Conservation (phyloP, 163 green algal species). For the Scenedesmus sp. region DNA sequence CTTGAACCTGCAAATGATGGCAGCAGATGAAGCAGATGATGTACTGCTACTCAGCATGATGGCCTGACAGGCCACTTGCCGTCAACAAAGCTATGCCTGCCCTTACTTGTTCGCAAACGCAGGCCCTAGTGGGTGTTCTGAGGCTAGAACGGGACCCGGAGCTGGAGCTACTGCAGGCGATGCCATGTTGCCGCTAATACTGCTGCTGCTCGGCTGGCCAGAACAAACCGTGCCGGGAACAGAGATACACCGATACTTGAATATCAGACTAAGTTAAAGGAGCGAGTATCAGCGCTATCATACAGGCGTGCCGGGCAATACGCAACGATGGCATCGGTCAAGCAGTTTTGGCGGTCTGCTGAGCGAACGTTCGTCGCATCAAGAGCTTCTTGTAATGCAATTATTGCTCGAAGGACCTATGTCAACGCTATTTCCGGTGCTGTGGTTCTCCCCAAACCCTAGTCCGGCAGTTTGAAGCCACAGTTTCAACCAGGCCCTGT, state of each 20-base stretch:
- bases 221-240: not conserved
- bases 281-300: no score
- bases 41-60: not conserved
- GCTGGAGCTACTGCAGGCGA: not conserved
- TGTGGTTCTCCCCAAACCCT: no score
- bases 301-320: no score
- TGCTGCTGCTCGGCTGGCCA: not conserved
- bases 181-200: not conserved
- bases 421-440: no score
- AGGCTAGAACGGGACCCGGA: not conserved
- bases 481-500: no score
- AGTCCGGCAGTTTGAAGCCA: no score
- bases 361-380: not conserved
- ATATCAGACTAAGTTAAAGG: no score
- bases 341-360: not conserved
- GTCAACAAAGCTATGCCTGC: not conserved
- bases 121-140: conserved; percentile 14
- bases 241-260: not conserved
- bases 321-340: not conserved
- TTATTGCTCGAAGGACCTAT: no score
- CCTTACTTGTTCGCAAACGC: conserved; percentile 20
- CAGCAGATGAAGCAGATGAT: not conserved
- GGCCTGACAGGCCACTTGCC: not conserved
- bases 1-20: conserved; percentile 66
- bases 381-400: not conserved